These are phyloP conservation scores for Thielaviopsis musarum DNA, from an alignment of 2,329 filamentous ascomycete species.

Conservation along the genomic window DNA sequence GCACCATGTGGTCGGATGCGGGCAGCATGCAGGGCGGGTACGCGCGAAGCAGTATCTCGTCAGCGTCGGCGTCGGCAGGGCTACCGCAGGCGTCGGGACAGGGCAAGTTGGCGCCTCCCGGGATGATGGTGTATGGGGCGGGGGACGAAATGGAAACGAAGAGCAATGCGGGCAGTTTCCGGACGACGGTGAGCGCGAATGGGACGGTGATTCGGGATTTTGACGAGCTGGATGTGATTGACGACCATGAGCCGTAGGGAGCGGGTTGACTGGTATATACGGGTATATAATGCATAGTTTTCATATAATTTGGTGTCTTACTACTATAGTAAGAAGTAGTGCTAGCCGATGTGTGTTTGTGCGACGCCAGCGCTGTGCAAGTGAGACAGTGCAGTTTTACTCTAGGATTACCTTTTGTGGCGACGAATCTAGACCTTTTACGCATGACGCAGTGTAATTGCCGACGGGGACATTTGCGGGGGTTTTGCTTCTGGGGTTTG, in stretches of 20 bases:
- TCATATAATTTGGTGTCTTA: background rate
- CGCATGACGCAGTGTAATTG: too few species aligned
- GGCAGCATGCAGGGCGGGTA: constrained; percentile 11
- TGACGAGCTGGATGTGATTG: constrained; percentile 20
- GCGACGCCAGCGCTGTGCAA: background rate
- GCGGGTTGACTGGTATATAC: background rate
- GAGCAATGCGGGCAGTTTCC: constrained; percentile 14
- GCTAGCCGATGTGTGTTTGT: constrained; percentile 5
- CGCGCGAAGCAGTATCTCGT: constrained; percentile 11
- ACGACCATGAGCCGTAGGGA: constrained; percentile 13
- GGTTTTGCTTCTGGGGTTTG: too few species aligned
- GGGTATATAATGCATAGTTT: too few species aligned
- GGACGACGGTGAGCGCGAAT: constrained; percentile 14
- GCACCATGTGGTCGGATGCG: constrained; percentile 6
- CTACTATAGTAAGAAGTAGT: constrained; percentile 2
- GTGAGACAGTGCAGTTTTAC: too few species aligned
- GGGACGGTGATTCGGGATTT: constrained; percentile 22
- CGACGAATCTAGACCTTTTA: too few species aligned
- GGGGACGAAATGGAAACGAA: constrained; percentile 17
- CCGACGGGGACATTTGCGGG: too few species aligned
- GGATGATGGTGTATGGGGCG: constrained; percentile 11
- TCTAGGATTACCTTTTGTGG: too few species aligned
- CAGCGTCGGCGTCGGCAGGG: constrained; percentile 8
- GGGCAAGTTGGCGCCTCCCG: constrained; percentile 11
- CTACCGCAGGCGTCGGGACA: background rate